Evolutionary conservation across 192 early-diverging fungal species (phyloP), one percentile per base, ranked within the genome.

Genomic region (Coemansia nantahalensis): DNA sequence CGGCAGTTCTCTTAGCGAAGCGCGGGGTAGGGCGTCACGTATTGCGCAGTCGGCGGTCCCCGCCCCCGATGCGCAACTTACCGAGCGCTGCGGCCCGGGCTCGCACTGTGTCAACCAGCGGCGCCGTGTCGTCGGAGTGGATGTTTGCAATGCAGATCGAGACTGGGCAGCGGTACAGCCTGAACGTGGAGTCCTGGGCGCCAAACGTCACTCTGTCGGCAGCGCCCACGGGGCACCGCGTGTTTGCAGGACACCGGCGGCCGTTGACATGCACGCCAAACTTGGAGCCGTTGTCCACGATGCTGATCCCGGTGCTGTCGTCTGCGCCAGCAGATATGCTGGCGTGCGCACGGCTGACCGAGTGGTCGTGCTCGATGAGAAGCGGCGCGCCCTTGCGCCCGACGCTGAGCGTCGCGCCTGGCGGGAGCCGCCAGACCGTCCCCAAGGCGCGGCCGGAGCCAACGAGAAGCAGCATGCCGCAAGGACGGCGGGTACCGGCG

Each of bases 181-280:
- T 49, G 34, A 73, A 73, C 17, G 39, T 40, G 2, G 69, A 61
- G 8, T 36, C 62, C 46, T 73, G 69, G 4, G 51, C 69, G 9
- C 69, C 69, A 61, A 73, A 73, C 8, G 55, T 54, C 7, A 73
- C 32, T 12, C 5, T 48, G 51, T 73, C 69, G 23, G 58, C 69
- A 13, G 47, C 28, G 9, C 36, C 8, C 18, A 30, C 13, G 24
- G 21, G 21, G 1, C 17, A 41, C 22, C 40, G 17, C 18, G 54
- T 16, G 11, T 44, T 16, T 8, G 46, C 19, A 8, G 44, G 13
- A 41, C 69, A 57, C 33, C 33, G 57, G 8, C 28, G 26, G 18
- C 49, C 69, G 37, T 73, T 73, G 18, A 73, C 54, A 31, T 57
- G 35, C 46, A 73, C 39, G 26, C 69, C 69, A 54, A 73, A 73